Evolutionary conservation across 2,329 filamentous ascomycete species (phyloP).

Genomic region (Neoarthrinium moseri): DNA sequence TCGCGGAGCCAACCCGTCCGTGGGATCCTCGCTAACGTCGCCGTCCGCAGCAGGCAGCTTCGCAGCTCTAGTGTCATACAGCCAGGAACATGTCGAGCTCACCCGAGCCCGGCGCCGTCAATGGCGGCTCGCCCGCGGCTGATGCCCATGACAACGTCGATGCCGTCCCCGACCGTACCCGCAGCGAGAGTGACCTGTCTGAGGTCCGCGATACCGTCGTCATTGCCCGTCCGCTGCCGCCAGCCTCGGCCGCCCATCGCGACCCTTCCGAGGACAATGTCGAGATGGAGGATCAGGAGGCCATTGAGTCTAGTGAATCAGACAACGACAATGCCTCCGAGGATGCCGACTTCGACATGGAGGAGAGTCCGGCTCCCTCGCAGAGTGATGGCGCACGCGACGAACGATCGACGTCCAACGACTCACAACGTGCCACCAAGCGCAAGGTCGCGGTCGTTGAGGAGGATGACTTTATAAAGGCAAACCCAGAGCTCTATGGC

Average conservation of each 20-base stretch:
- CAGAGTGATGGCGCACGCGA: slow-evolving; percentile 47
- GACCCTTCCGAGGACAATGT: slow-evolving; percentile 29
- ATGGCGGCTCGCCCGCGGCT: slow-evolving; percentile 60
- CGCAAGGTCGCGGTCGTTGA: slow-evolving; percentile 69
- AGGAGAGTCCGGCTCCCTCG: slow-evolving; percentile 52
- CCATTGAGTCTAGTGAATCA: slow-evolving; percentile 42
- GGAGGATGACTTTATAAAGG: slow-evolving; percentile 80
- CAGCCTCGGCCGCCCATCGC: slow-evolving; percentile 36
- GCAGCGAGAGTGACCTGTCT: slow-evolving; percentile 75
- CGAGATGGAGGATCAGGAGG: slow-evolving; percentile 30
- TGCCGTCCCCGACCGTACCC: slow-evolving; percentile 35
- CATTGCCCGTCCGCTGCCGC: slow-evolving; percentile 40
- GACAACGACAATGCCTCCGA: slow-evolving; percentile 58
- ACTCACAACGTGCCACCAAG: slow-evolving; percentile 69
- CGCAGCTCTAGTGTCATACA: slow-evolving; percentile 51
- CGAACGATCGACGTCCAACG: slow-evolving; percentile 67
- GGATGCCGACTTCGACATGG: slow-evolving; percentile 76
- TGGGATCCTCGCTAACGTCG: slow-evolving; percentile 28
- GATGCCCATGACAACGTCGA: slow-evolving; percentile 40
- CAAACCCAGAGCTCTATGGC: slow-evolving; percentile 93
- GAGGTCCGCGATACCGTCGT: slow-evolving; percentile 63
- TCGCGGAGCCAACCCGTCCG: slow-evolving; percentile 17
- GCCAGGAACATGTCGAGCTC: slow-evolving; percentile 62
- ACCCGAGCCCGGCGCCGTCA: slow-evolving; percentile 60
- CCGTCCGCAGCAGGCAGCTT: slow-evolving; percentile 59